A percentile compares a stretch with the other conserved stretches of the same genome.
Conservation (phyloP, 495 filamentous ascomycete species). For the Schizothecium vesticola region DNA sequence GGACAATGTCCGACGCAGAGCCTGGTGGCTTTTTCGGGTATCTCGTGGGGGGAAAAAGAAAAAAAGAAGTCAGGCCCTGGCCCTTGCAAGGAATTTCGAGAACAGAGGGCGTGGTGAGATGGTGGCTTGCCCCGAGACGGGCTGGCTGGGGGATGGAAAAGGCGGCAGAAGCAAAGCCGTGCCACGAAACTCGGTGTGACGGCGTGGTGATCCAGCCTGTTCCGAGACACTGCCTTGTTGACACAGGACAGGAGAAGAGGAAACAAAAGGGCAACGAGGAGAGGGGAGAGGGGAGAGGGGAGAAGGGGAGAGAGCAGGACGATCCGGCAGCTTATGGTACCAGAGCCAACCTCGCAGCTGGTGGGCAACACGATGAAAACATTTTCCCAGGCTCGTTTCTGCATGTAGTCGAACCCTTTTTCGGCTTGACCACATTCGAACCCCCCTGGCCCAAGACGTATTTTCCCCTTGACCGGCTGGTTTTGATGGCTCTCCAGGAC, state of each 20-base stretch:
- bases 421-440: neutral
- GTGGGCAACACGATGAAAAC: neutral
- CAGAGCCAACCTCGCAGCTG: neutral
- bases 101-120: neutral
- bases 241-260: neutral
- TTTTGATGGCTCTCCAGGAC: neutral
- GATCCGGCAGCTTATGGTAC: neutral
- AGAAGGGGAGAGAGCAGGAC: neutral
- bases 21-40: neutral
- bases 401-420: neutral
- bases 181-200: neutral
- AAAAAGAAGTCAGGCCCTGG: neutral
- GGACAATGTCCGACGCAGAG: neutral
- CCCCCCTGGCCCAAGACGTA: neutral
- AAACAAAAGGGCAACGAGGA: neutral
- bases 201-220: neutral
- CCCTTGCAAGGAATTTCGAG: conserved; percentile 1
- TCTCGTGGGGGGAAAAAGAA: conserved; percentile 1
- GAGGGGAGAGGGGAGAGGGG: neutral
- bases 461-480: neutral
- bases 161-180: neutral
- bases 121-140: neutral
- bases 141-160: neutral
- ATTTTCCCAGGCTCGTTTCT: neutral
- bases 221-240: neutral